These are phyloP conservation scores for Cornus controversa DNA, from an alignment of 148 eudicot species.

Conservation along the genomic window DNA sequence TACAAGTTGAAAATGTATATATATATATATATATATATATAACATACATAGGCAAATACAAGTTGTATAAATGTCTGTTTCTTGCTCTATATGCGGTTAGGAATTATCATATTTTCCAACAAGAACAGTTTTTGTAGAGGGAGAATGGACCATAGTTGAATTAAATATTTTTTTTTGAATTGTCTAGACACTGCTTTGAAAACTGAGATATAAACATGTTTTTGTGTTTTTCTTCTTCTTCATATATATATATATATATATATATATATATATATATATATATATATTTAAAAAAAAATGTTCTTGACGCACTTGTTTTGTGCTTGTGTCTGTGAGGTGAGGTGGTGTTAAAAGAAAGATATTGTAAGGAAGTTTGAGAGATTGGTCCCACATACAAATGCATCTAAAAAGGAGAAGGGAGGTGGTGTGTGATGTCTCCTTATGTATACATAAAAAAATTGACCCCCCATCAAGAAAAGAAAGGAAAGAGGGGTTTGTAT, in stretches of 20 bases:
- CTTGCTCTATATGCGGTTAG: slow-evolving; percentile 8
- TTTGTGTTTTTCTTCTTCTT: not conserved
- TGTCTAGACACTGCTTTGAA: slow-evolving; percentile 28
- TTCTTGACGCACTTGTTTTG: not conserved
- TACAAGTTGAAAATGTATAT: slow-evolving; percentile 32
- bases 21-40: slow-evolving; percentile 1
- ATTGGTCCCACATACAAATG: slow-evolving; percentile 5
- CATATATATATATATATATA: not conserved
- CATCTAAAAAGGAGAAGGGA: slow-evolving; percentile 11
- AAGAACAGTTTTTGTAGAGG: slow-evolving; percentile 8
- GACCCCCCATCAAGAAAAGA: slow-evolving; percentile 11
- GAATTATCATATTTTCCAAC: slow-evolving; percentile 21
- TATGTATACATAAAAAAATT: no score
- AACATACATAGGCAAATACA: slow-evolving; percentile 13
- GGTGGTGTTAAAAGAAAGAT: not conserved
- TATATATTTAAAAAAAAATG: no score
- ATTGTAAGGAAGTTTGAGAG: not conserved
- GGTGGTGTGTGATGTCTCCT: slow-evolving; percentile 28
- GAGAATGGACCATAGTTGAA: slow-evolving; percentile 22
- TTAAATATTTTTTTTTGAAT: slow-evolving; percentile 18
- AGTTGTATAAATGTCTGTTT: slow-evolving; percentile 12
- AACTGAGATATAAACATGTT: slow-evolving; percentile 10
- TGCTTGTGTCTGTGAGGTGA: not conserved
- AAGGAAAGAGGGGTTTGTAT: slow-evolving; percentile 13
- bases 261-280: not conserved